Conservation (phyloP, 805 yeast genomes). For the Candida takata region DNA sequence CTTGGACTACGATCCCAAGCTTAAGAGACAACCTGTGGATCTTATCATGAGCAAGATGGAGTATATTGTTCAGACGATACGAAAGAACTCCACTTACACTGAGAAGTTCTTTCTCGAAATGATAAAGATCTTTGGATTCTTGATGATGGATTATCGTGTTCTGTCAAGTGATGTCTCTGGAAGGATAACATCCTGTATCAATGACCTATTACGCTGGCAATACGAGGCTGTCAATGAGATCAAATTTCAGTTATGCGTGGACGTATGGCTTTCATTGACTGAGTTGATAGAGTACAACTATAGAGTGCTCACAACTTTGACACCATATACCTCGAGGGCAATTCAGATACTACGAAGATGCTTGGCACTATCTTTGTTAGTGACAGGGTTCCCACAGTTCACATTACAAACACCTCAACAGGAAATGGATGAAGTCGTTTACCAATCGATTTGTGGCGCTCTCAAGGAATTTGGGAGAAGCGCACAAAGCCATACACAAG, state of each 20-base stretch:
- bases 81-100: neutral
- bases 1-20: slow-evolving; percentile 2
- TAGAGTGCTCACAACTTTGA: slow-evolving; percentile 6
- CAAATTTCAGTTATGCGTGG: neutral
- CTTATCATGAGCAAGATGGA: slow-evolving; percentile 4
- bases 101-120: neutral
- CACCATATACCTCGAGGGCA: neutral
- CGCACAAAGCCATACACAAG: neutral
- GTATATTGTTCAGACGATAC: slow-evolving; percentile 3
- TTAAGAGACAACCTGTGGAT: neutral
- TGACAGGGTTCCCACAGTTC: neutral
- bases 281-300: slow-evolving; percentile 1
- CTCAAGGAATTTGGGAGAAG: slow-evolving; percentile 1
- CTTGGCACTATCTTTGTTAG: slow-evolving; percentile 3
- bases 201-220: neutral
- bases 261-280: slow-evolving; percentile 4
- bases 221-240: neutral
- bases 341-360: slow-evolving; percentile 1
- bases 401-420: neutral
- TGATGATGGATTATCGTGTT: slow-evolving; percentile 11
- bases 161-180: neutral
- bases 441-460: neutral
- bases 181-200: neutral
- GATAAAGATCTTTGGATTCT: slow-evolving; percentile 3
- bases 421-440: slow-evolving; percentile 4